A percentile compares a stretch with the other conserved stretches of the same genome.
Conservation (phyloP, 768 basidiomycete genomes). For the Macrolepiota dolichaula region DNA sequence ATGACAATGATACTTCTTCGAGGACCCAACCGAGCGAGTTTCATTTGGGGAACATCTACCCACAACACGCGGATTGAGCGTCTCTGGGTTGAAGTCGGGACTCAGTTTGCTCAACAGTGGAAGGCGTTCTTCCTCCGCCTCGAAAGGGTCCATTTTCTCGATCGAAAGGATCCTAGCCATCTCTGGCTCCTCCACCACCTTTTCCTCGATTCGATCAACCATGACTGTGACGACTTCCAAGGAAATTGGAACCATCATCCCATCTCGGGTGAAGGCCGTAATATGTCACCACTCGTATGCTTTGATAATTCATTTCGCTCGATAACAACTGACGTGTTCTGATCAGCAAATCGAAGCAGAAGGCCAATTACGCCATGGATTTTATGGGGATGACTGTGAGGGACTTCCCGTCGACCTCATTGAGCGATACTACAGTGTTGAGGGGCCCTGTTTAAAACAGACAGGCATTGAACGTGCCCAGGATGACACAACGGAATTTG, state of each 20-base stretch:
- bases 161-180: neutral
- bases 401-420: neutral
- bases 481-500: neutral
- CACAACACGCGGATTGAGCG: neutral
- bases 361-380: neutral
- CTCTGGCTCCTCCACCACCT: neutral
- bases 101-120: neutral
- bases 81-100: neutral
- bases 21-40: neutral
- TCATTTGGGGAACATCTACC: neutral
- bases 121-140: neutral
- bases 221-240: neutral
- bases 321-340: neutral
- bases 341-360: neutral
- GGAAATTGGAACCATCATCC: neutral
- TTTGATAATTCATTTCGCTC: neutral
- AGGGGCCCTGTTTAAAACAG: neutral
- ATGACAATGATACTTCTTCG: neutral
- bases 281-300: neutral
- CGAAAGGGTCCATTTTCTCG: neutral
- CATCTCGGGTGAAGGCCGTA: neutral
- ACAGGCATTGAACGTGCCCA: neutral
- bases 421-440: neutral
- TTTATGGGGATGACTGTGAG: neutral
- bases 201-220: neutral